phyloP scores from a whole-genome alignment of 805 yeast genomes.

The Candida germanica region DNA sequence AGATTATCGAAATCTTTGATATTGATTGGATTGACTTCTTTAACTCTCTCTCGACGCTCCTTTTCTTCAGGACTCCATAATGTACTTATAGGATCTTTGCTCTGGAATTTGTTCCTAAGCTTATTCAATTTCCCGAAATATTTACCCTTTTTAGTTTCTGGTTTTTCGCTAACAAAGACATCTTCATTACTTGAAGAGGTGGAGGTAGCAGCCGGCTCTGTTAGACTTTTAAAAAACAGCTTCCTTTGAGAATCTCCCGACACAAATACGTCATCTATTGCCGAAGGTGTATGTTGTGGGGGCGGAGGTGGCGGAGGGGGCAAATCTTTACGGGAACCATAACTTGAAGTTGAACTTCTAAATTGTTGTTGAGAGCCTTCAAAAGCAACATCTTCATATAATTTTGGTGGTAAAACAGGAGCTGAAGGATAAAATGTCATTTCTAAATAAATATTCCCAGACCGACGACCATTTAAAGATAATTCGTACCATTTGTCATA shows the following conservation, averaged over 20 bases:
- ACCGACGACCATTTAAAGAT: constrained; percentile 63
- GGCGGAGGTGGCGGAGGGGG: constrained; percentile 15
- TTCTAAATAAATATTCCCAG: constrained; percentile 86
- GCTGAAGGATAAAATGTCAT: constrained; percentile 81
- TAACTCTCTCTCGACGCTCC: constrained; percentile 6
- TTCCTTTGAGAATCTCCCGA: constrained; percentile 9
- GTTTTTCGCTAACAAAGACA: constrained; percentile 1
- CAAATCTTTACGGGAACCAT: constrained; percentile 3
- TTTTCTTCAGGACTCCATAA: constrained; percentile 11
- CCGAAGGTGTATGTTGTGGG: constrained; percentile 14
- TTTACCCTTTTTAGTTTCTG: constrained; percentile 17
- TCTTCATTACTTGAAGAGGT: constrained; percentile 11
- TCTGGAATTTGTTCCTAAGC: constrained; percentile 29
- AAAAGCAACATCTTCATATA: constrained; percentile 11
- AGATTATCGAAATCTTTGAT: constrained; percentile 14
- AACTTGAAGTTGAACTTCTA: constrained; percentile 1
- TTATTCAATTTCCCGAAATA: constrained; percentile 27
- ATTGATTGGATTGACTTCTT: constrained; percentile 10
- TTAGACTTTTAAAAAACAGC: constrained; percentile 9
- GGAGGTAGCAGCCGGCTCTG: constrained; percentile 6
- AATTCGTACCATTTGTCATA: constrained; percentile 83
- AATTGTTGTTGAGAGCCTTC: constrained; percentile 3
- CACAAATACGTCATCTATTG: constrained; percentile 26
- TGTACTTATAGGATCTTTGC: constrained; percentile 32
- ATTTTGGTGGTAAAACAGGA: constrained; percentile 42